These are phyloP conservation scores for Ustilago trichophora DNA, from an alignment of 1,284 basidiomycete species.

Conservation along the genomic window DNA sequence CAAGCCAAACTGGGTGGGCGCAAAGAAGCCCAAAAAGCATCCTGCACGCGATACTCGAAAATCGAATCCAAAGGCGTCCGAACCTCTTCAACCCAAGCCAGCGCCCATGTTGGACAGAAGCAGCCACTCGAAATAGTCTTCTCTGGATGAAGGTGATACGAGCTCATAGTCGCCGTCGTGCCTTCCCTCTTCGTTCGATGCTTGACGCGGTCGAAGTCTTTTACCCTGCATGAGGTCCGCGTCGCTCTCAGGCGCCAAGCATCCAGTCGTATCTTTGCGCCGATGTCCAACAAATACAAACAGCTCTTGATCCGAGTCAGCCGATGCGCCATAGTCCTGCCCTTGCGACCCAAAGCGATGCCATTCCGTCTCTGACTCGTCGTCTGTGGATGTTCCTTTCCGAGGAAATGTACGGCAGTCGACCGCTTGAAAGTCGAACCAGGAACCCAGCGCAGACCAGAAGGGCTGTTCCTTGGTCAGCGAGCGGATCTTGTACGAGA, in stretches of 20 bases:
- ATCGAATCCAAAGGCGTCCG: neutral
- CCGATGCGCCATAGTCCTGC: slow-evolving; percentile 20
- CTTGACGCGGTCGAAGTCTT: slow-evolving; percentile 22
- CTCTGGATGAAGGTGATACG: slow-evolving; percentile 16
- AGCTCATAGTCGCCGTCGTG: neutral
- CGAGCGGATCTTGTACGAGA: slow-evolving; percentile 77
- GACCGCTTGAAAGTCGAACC: slow-evolving; percentile 79
- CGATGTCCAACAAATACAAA: slow-evolving; percentile 56
- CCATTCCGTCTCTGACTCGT: neutral
- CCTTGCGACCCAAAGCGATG: slow-evolving; percentile 32
- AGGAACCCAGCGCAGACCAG: slow-evolving; percentile 82
- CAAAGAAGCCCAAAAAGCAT: neutral
- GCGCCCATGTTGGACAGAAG: slow-evolving; percentile 43
- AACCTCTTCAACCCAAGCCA: slow-evolving; percentile 16
- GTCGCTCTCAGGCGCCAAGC: slow-evolving; percentile 39
- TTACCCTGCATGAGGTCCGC: slow-evolving; percentile 51
- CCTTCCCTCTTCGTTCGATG: neutral
- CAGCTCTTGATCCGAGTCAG: slow-evolving; percentile 44
- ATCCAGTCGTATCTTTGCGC: slow-evolving; percentile 39
- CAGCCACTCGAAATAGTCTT: slow-evolving; percentile 56
- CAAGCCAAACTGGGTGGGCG: slow-evolving; percentile 24
- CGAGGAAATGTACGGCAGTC: slow-evolving; percentile 23
- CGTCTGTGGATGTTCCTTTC: neutral
- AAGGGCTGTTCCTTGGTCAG: slow-evolving; percentile 79
- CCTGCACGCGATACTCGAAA: neutral